A percentile compares a stretch with the other conserved stretches of the same genome.
These are phyloP conservation scores for Vitis hybrid DNA, from an alignment of 177 flowering plant genomes.

Conservation along the genomic window DNA sequence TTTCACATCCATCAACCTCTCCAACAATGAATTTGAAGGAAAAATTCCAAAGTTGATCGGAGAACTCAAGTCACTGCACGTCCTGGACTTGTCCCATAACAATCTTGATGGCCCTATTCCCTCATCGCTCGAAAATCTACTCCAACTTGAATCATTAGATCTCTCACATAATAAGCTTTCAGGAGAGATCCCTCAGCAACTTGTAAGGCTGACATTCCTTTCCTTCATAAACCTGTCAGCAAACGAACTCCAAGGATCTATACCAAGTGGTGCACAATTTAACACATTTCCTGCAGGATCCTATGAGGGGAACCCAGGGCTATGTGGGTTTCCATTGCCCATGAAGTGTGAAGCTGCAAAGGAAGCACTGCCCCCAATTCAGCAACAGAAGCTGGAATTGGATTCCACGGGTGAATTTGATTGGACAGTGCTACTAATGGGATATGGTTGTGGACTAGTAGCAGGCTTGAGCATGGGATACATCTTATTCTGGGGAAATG, in stretches of 20 bases:
- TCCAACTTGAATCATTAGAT: not conserved
- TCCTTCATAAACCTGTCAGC: not conserved
- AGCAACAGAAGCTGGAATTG: not conserved
- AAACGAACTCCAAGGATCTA: not conserved
- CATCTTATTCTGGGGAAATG: not conserved
- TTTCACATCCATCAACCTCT: not conserved
- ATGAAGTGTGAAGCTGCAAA: not conserved
- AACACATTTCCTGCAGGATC: not conserved
- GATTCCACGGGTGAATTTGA: not conserved
- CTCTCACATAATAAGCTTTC: not conserved
- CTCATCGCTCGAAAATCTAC: not conserved
- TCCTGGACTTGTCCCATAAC: slow-evolving; percentile 1
- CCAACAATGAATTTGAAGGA: slow-evolving; percentile 2
- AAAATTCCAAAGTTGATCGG: not conserved
- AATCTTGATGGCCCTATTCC: not conserved
- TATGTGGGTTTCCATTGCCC: slow-evolving; percentile 4
- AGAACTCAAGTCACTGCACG: not conserved
- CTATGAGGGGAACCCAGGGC: not conserved
- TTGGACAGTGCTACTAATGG: not conserved
- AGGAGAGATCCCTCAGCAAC: not conserved
- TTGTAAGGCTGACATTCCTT: not conserved
- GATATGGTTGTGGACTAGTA: slow-evolving; percentile 1
- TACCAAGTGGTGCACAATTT: not conserved
- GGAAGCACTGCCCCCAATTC: not conserved
- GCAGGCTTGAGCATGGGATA: not conserved